Evolutionary conservation across 2,329 filamentous ascomycete species (phyloP), one percentile per base, ranked within the genome.

Genomic region (Balansia obtecta): DNA sequence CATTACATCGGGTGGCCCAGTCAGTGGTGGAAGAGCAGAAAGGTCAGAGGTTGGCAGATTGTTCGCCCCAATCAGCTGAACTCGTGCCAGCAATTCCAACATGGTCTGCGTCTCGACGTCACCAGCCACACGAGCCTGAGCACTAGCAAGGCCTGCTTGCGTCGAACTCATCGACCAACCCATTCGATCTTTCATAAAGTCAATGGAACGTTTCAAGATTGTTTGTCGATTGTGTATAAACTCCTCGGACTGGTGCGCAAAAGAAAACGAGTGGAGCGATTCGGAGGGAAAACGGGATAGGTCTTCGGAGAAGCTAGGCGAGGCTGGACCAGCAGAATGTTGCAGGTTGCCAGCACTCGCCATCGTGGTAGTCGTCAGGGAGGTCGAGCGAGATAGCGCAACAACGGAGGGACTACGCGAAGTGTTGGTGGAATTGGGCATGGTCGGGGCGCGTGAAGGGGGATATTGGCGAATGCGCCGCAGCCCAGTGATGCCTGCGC

Each of bases 191-290:
- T 87, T 86, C 86, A 98, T 94, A 63, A 97, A 96, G 66, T 97
- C 93, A 62, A 96, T 84, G 9, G 90, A 95, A 52, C 91, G 80
- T 69, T 95, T 95, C 61, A 98, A 67, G 34, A 95, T 85, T 72
- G 88, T 95, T 65, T 97, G 90, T 50, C 93, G 85, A 65, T 81
- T 95, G 64, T 95, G 87, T 50, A 97, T 76, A 55, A 88, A 82
- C 55, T 97, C 91, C 62, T 95, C 90, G 3, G 90, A 91, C 67
- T 95, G 90, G 58, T 95, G 88, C 40, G 93, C 88, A 66, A 98
- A 98, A 12, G 91, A 97, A 70, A 98, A 98, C 1, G 93, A 98
- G 68, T 98, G 93, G 45, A 98, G 73, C 6, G 93, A 98, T 65
- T 98, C 93, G 58, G 88, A 88, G 1, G 93, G 91, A 64, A 98